Percentiles rank a stretch among this genome's conserved stretches.
These are phyloP conservation scores for Colletotrichum orchidophilum DNA, from an alignment of 2,329 filamentous ascomycete genomes.

Conservation along the genomic window DNA sequence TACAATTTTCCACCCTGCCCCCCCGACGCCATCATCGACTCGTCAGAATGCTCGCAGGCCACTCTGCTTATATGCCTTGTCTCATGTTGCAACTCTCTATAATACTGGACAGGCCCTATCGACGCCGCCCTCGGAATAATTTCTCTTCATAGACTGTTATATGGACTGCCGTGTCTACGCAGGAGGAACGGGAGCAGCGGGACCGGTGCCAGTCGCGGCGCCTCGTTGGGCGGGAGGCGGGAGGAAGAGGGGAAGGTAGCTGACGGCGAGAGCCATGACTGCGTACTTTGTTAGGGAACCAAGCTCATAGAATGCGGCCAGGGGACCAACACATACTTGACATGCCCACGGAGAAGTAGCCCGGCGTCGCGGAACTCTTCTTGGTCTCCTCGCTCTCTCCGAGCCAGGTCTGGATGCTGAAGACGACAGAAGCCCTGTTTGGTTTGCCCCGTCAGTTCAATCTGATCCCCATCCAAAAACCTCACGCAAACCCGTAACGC, in stretches of 20 bases:
- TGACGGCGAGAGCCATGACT: constrained; percentile 69
- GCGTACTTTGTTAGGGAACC: constrained; percentile 9
- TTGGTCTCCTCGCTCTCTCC: constrained; percentile 75
- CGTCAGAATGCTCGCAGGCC: neutral
- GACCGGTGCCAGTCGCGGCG: constrained; percentile 44
- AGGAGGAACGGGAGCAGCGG: constrained; percentile 41
- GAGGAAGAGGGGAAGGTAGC: constrained; percentile 61
- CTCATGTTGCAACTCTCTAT: neutral
- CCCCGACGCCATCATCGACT: neutral
- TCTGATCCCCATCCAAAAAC: neutral
- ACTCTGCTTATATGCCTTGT: too few relatives aligned
- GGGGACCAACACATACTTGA: constrained; percentile 64
- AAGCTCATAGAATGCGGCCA: neutral
- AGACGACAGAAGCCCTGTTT: constrained; percentile 75
- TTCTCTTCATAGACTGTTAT: neutral
- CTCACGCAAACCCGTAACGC: too few relatives aligned
- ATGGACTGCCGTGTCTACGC: constrained; percentile 29
- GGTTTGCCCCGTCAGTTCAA: constrained; percentile 4
- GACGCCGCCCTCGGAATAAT: neutral
- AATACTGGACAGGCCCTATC: neutral
- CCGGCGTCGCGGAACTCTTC: constrained; percentile 73
- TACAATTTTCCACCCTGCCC: neutral
- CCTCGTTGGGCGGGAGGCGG: constrained; percentile 45
- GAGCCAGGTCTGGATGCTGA: constrained; percentile 80
- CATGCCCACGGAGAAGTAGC: constrained; percentile 80